phyloP scores from a whole-genome alignment of 805 yeast species.

The Lachancea waltii region DNA sequence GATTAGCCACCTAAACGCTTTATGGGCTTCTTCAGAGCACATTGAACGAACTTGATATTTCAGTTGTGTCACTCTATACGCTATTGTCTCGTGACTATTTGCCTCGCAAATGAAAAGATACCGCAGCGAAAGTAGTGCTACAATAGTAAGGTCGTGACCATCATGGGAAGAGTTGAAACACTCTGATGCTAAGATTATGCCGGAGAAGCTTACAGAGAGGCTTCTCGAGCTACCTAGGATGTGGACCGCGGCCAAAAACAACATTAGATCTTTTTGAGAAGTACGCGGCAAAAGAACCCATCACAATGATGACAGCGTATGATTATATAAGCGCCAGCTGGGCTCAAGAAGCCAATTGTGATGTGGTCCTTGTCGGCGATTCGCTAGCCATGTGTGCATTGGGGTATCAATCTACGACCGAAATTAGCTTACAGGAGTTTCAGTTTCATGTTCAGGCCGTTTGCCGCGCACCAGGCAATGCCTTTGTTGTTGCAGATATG shows the following conservation, averaged over 20 bases:
- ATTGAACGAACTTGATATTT: too few species aligned
- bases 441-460: conserved; percentile 72
- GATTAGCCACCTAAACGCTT: too few species aligned
- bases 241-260: conserved; percentile 1
- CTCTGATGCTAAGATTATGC: too few species aligned
- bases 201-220: neutral
- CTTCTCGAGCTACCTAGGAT: conserved; percentile 2
- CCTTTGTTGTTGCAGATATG: conserved; percentile 74
- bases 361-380: conserved; percentile 79
- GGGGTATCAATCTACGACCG: conserved; percentile 73
- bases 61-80: too few species aligned
- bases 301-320: conserved; percentile 73
- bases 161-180: too few species aligned
- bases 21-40: too few species aligned
- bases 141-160: too few species aligned
- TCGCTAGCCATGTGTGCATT: conserved; percentile 87
- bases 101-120: too few species aligned
- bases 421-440: conserved; percentile 73
- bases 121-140: too few species aligned
- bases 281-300: conserved; percentile 33
- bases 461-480: conserved; percentile 55
- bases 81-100: too few species aligned
- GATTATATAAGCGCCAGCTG: conserved; percentile 71
- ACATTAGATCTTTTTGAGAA: conserved; percentile 36
- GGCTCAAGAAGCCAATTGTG: conserved; percentile 61